Conservation (phyloP, 495 filamentous ascomycete species). For the Penicillium roqueforti region DNA sequence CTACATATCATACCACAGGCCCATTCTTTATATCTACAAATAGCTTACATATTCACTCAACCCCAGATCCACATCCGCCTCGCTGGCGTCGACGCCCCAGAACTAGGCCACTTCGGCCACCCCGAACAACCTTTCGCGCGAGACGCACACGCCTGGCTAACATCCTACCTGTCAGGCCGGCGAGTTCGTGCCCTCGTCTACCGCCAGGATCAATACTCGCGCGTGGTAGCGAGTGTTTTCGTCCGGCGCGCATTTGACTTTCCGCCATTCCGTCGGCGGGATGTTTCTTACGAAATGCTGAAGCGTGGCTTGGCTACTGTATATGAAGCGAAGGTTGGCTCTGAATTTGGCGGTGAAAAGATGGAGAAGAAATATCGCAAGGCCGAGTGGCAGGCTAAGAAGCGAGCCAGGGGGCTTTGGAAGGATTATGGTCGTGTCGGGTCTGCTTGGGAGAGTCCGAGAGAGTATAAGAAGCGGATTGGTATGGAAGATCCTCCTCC, state of each 20-base stretch:
- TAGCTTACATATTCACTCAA: neutral
- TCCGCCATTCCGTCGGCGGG: constrained; percentile 55
- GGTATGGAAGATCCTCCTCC: constrained; percentile 28
- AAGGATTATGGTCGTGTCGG: constrained; percentile 42
- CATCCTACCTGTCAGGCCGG: constrained; percentile 63
- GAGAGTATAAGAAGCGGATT: constrained; percentile 77
- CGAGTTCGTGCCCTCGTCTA: constrained; percentile 77
- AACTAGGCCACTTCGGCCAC: constrained; percentile 85
- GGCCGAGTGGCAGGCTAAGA: constrained; percentile 69
- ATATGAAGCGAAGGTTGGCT: constrained; percentile 84
- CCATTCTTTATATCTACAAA: neutral
- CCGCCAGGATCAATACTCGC: constrained; percentile 83
- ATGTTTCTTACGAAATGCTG: constrained; percentile 89
- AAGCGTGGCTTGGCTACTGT: constrained; percentile 77
- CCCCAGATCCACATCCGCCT: constrained; percentile 71
- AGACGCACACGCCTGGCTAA: constrained; percentile 78
- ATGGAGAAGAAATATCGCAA: constrained; percentile 60
- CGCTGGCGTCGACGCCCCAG: constrained; percentile 90
- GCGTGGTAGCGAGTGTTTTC: constrained; percentile 81
- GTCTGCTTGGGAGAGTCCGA: constrained; percentile 63
- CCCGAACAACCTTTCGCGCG: constrained; percentile 77
- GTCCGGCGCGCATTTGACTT: constrained; percentile 61
- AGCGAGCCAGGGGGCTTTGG: constrained; percentile 75
- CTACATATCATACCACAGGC: neutral
- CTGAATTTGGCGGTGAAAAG: constrained; percentile 74